Evolutionary conservation across 2,329 filamentous ascomycete genomes (phyloP).

Genomic region (Esteya vermicola): DNA sequence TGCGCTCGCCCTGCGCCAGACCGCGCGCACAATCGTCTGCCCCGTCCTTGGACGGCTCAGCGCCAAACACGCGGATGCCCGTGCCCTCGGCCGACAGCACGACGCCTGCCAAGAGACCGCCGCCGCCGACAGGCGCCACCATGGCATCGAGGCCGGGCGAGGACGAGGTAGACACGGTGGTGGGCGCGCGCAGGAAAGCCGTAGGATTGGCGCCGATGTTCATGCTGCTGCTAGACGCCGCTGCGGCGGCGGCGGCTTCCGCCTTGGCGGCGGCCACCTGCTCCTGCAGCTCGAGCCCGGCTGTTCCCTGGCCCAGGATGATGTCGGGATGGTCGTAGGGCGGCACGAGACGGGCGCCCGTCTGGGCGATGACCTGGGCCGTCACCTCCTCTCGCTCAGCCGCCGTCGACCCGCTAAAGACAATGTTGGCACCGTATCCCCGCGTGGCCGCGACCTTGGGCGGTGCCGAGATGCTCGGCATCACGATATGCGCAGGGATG

Average conservation of each 20-base stretch:
- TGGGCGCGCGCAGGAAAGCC: conserved; percentile 4
- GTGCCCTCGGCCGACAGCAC: conserved; percentile 63
- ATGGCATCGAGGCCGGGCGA: conserved; percentile 46
- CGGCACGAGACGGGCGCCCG: conserved; percentile 66
- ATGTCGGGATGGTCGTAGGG: conserved; percentile 91
- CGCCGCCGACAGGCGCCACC: conserved; percentile 74
- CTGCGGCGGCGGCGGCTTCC: too few species aligned
- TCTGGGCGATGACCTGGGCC: conserved; percentile 50
- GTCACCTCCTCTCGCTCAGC: conserved; percentile 70
- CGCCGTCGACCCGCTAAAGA: conserved; percentile 71
- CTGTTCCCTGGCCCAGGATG: conserved; percentile 84
- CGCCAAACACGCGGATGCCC: conserved; percentile 65
- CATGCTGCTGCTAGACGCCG: too few species aligned
- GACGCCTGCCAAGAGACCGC: conserved; percentile 73
- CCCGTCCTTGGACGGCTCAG: conserved; percentile 71
- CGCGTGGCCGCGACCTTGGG: conserved; percentile 75
- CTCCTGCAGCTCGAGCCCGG: conserved; percentile 65
- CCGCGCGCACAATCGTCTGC: conserved; percentile 72
- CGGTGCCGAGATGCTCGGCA: conserved; percentile 75
- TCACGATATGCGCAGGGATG: conserved; percentile 77
- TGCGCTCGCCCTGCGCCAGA: conserved; percentile 45
- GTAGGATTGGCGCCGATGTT: background rate
- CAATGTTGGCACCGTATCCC: conserved; percentile 61
- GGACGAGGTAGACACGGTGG: conserved; percentile 3
- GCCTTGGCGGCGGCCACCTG: conserved; percentile 39